phyloP scores from a whole-genome alignment of 2,329 filamentous ascomycete species.

The Aspergillus flavus region DNA sequence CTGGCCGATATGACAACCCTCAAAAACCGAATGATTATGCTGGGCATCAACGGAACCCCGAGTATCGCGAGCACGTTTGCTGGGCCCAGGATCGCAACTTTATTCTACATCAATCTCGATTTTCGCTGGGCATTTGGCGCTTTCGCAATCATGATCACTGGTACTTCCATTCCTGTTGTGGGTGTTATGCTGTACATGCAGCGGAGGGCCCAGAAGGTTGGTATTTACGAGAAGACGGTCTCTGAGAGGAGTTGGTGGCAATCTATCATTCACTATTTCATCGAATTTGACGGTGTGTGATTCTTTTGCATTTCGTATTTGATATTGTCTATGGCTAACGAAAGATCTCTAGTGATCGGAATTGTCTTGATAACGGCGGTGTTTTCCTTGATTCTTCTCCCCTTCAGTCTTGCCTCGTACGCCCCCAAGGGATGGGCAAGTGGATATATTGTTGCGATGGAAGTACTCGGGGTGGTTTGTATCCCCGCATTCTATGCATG shows the following conservation, averaged over 20 bases:
- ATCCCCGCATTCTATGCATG: background rate
- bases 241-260: background rate
- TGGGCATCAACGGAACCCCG: background rate
- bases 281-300: background rate
- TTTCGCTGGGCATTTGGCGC: background rate
- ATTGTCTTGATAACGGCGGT: constrained; percentile 1
- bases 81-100: background rate
- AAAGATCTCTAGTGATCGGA: background rate
- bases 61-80: background rate
- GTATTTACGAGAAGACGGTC: background rate
- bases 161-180: background rate
- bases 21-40: background rate
- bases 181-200: background rate
- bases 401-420: background rate
- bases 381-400: constrained; percentile 2
- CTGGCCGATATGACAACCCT: background rate
- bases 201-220: background rate
- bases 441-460: background rate
- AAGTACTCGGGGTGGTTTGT: background rate
- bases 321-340: accelerated
- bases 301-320: background rate
- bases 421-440: background rate
- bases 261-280: background rate
- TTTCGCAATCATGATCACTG: background rate
- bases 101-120: background rate